Base-by-base conservation (phyloP, 768 basidiomycete species). In the Pleurotus djamor region DNA sequence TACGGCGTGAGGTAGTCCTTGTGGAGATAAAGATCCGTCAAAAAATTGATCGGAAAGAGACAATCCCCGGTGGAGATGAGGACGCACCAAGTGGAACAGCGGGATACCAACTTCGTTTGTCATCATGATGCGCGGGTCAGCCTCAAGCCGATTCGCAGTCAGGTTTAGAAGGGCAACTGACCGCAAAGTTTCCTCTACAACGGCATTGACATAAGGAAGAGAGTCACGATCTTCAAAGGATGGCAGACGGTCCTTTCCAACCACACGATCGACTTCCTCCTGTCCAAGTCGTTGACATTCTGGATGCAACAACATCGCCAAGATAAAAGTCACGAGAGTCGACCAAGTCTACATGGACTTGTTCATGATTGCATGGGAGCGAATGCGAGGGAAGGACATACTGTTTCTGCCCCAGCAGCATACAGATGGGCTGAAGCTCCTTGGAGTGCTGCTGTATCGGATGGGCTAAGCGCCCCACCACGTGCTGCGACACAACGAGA, bases 1-100 rank as follows among this genome's bases (percentile, higher is more conserved):
- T 41, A 80, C 63, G 54, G 78, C 74, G 70, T 83, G 81, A 21
- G 81, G 81, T 60, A 83, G 61, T 16, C 81, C 60, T 61, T n/a
- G 49, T 14, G 13, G 16, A 3, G 45, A 2, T 4, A 47, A 10
- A 10, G n/a, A n/a, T 43, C 10, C 41, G 41, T 47, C 2, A 12
- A 2, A 47, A 47, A 14, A 2, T 12, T 47, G 16, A 28, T 28
- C 21, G 21, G 21, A 28, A 28, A 28, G 21, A 28, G 21, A 28
- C 3, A 28, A 28, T 28, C 21, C 21, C 21, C 45, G n/a, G 16
- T 2, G 45, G n/a, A 17, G 1, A 17, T 17, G 16, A 52, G 28
- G 12, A 16, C 33, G 16, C 4, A 52, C 51, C 51, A n/a, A 52
- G 51, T 3, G 51, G 51, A 9, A 38, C 51, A 6, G 32, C 28